Percentiles rank a stretch among this genome's conserved stretches.
Conservation (phyloP, 176 grass and related monocot genomes). For the Carex myosuroides region DNA sequence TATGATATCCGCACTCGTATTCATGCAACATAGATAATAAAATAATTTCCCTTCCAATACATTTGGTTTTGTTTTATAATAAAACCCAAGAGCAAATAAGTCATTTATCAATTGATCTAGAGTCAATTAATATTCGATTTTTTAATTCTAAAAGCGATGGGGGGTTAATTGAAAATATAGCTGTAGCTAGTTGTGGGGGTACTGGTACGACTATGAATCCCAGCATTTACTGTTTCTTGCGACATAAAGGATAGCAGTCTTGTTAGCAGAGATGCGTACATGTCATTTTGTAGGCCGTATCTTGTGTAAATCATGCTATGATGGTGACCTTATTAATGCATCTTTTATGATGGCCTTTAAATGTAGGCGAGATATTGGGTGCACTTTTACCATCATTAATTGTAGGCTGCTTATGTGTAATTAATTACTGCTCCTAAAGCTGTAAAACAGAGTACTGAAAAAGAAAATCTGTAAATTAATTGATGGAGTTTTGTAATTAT, state of each 20-base stretch:
- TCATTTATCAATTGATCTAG: no score
- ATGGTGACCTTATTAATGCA: neutral
- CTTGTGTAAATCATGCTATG: constrained; percentile 14
- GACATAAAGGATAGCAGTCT: constrained; percentile 19
- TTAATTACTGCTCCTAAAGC: neutral
- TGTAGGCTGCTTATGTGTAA: neutral
- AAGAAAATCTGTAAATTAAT: neutral
- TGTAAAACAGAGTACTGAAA: neutral
- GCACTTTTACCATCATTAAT: neutral
- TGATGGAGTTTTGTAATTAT: neutral
- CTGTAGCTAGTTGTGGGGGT: neutral
- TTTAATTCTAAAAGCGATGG: neutral
- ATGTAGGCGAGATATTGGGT: neutral
- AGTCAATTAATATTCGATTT: no score
- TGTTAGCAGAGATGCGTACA: neutral
- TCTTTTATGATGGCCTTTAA: neutral
- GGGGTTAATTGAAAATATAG: neutral
- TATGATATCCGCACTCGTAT: no score
- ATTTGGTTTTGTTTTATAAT: no score
- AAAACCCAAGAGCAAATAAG: no score
- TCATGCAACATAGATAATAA: no score
- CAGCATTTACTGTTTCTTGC: constrained; percentile 9
- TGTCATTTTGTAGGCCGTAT: constrained; percentile 12
- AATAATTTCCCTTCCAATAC: no score
- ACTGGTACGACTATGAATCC: neutral